phyloP scores from a whole-genome alignment of 495 filamentous ascomycete genomes.

The Aspergillus bertholletiae region DNA sequence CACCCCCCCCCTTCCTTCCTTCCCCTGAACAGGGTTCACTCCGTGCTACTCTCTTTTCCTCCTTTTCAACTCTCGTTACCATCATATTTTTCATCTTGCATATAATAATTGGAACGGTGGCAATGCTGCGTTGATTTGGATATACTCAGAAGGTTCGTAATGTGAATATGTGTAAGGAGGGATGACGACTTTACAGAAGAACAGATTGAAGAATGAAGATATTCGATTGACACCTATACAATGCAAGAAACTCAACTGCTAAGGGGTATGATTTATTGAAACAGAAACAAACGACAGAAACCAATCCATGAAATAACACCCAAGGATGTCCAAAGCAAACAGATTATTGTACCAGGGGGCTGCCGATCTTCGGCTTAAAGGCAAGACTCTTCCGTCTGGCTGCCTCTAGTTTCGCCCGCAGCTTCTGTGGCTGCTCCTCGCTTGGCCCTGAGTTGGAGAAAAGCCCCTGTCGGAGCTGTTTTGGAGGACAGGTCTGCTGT shows the following conservation, averaged over 20 bases:
- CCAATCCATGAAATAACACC: not conserved
- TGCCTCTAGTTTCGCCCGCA: conserved; percentile 66
- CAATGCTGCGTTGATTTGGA: too few species aligned
- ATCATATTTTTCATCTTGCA: too few species aligned
- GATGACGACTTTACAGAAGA: not conserved
- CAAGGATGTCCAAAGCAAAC: not conserved
- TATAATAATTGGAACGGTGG: too few species aligned
- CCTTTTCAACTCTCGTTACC: too few species aligned
- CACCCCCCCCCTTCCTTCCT: too few species aligned
- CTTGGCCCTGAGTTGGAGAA: conserved; percentile 29
- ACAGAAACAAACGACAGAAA: not conserved
- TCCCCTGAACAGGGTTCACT: too few species aligned
- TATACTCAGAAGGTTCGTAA: too few species aligned
- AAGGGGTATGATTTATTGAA: not conserved
- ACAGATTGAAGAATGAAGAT: not conserved
- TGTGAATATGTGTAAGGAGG: too few species aligned
- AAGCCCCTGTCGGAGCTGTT: conserved; percentile 47
- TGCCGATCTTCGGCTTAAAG: conserved; percentile 73
- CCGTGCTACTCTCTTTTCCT: too few species aligned
- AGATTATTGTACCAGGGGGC: conserved; percentile 50
- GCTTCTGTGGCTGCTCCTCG: conserved; percentile 37
- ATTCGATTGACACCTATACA: not conserved
- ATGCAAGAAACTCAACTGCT: not conserved
- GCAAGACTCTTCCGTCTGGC: conserved; percentile 79
- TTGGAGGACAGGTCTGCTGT: conserved; percentile 72